phyloP scores from a whole-genome alignment of 768 basidiomycete genomes.

The Hericium alpestre region DNA sequence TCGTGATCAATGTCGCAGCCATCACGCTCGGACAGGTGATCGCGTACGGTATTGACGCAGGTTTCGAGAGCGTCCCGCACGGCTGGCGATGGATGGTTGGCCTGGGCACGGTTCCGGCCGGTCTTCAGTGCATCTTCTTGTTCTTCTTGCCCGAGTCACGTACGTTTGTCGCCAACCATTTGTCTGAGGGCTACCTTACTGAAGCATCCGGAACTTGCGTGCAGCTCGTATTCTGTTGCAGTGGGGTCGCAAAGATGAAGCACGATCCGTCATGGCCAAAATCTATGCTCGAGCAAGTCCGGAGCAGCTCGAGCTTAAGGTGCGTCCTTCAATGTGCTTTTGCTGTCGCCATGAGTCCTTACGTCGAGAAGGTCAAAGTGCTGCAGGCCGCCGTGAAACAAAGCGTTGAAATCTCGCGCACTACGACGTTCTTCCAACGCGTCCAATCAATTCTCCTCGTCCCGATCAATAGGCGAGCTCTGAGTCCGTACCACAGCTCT shows the following conservation, averaged over 20 bases:
- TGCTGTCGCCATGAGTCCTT: not conserved
- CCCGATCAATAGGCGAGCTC: conserved; percentile 54
- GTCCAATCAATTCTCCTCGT: conserved; percentile 42
- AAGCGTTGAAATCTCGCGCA: conserved; percentile 50
- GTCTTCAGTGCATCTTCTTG: conserved; percentile 47
- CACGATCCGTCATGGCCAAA: conserved; percentile 45
- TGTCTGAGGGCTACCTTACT: not conserved
- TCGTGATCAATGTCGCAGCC: conserved; percentile 72
- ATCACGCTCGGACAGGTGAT: conserved; percentile 77
- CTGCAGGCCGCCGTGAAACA: conserved; percentile 49
- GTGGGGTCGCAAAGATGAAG: conserved; percentile 37
- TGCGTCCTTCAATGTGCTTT: conserved; percentile 12
- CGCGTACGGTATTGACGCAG: conserved; percentile 65
- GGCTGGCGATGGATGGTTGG: conserved; percentile 88
- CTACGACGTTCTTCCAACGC: conserved; percentile 51
- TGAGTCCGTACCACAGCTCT: conserved; percentile 38
- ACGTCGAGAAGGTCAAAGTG: conserved; percentile 35
- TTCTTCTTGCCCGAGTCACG: conserved; percentile 72
- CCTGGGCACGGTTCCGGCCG: conserved; percentile 60
- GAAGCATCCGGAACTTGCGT: not conserved
- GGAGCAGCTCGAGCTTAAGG: conserved; percentile 59
- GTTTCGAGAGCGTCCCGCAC: conserved; percentile 41
- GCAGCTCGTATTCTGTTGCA: conserved; percentile 60
- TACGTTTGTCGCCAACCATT: conserved; percentile 26
- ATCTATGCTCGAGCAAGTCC: conserved; percentile 61